Percentiles rank a stretch among this genome's conserved stretches.
Evolutionary conservation across 1,284 basidiomycete genomes (phyloP).

Genomic region (Moesziomyces globuligerus): DNA sequence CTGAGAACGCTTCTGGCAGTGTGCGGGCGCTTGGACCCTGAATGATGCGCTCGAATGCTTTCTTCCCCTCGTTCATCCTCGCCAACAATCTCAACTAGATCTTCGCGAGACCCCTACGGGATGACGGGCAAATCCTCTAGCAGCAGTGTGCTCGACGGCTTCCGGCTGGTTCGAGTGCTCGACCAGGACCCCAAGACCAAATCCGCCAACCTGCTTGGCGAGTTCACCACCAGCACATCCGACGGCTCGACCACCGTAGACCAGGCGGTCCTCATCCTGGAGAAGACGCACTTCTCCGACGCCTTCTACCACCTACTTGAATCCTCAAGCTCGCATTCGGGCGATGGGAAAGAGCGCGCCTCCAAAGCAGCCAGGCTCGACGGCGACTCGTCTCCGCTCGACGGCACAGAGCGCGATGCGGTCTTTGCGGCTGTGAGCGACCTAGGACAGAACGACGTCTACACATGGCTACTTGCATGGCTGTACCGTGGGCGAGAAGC

Average conservation of each 20-base stretch:
- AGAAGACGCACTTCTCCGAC: slow-evolving; percentile 60
- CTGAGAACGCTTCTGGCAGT: slow-evolving; percentile 7
- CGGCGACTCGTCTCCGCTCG: not conserved
- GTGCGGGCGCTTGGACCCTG: slow-evolving; percentile 22
- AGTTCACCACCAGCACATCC: slow-evolving; percentile 3
- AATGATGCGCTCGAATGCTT: slow-evolving; percentile 4
- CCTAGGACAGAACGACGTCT: slow-evolving; percentile 65
- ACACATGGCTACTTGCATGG: slow-evolving; percentile 64
- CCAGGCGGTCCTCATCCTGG: slow-evolving; percentile 58
- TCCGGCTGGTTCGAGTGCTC: slow-evolving; percentile 47
- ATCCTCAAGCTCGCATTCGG: not conserved
- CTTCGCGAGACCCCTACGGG: not conserved
- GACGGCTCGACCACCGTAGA: slow-evolving; percentile 8
- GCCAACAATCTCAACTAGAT: not conserved
- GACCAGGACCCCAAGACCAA: slow-evolving; percentile 54
- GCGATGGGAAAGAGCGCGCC: not conserved
- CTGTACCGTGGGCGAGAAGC: not conserved
- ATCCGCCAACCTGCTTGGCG: slow-evolving; percentile 43
- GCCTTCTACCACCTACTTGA: slow-evolving; percentile 21
- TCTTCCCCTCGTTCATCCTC: no score
- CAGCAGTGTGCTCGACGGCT: slow-evolving; percentile 37
- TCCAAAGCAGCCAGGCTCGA: slow-evolving; percentile 4
- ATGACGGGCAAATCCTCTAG: not conserved
- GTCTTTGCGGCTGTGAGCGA: slow-evolving; percentile 25
- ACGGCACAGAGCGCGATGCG: not conserved